phyloP scores from a whole-genome alignment of 176 grass and related monocot genomes.

The Aechmea fasciata region DNA sequence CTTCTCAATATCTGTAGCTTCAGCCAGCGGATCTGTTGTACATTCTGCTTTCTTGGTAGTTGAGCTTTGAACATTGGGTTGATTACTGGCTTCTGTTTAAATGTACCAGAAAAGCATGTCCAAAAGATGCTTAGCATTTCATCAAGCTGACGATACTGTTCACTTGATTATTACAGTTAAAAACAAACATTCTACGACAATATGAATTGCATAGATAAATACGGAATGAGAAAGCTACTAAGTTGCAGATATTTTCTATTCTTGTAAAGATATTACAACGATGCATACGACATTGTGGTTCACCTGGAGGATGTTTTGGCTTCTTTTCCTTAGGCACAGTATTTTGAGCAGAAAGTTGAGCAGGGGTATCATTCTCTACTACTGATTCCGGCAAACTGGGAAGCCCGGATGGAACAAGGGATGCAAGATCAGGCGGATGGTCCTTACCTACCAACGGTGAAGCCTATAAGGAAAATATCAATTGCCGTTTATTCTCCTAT shows the following conservation, averaged over 20 bases:
- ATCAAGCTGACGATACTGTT: not conserved
- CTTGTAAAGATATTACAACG: not conserved
- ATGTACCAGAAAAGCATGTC: slow-evolving; percentile 13
- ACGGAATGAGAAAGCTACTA: not conserved
- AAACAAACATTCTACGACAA: slow-evolving; percentile 1
- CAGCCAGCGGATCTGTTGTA: slow-evolving; percentile 30
- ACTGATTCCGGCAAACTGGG: slow-evolving; percentile 22
- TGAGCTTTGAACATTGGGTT: slow-evolving; percentile 35
- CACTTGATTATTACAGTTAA: slow-evolving; percentile 1
- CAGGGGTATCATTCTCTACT: slow-evolving; percentile 29
- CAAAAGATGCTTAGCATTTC: not conserved
- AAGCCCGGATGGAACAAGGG: slow-evolving; percentile 51
- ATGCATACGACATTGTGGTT: slow-evolving; percentile 12
- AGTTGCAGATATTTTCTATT: not conserved
- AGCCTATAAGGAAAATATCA: slow-evolving; percentile 39
- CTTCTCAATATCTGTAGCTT: slow-evolving; percentile 35
- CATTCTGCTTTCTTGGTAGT: slow-evolving; percentile 25
- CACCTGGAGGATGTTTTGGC: slow-evolving; percentile 33
- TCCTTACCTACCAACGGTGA: slow-evolving; percentile 74
- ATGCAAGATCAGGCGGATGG: slow-evolving; percentile 77
- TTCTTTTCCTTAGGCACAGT: slow-evolving; percentile 36
- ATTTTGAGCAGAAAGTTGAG: slow-evolving; percentile 33
- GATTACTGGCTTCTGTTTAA: slow-evolving; percentile 42
- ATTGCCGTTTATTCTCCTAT: slow-evolving; percentile 10
- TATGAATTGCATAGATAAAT: slow-evolving; percentile 3